Evolutionary conservation across 2,329 filamentous ascomycete genomes (phyloP).

Genomic region (Aspergillus ruber): DNA sequence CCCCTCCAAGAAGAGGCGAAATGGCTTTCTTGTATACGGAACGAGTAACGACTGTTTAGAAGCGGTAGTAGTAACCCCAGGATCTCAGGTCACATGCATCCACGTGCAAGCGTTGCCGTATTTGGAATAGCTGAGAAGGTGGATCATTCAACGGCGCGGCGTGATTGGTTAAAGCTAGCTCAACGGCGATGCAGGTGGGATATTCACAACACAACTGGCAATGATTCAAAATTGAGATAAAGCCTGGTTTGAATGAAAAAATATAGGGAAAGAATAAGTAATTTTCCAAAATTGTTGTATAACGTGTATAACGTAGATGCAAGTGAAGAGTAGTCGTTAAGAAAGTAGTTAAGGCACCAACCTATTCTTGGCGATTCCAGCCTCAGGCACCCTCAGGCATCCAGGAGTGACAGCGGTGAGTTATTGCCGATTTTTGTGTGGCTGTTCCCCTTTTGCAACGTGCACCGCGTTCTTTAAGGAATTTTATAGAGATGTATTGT

Average conservation of each 20-base stretch:
- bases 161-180: conserved; percentile 3
- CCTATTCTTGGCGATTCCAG: neutral
- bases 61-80: conserved; percentile 1
- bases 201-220: neutral
- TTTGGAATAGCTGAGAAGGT: conserved; percentile 7
- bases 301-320: neutral
- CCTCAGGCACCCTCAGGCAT: conserved; percentile 3
- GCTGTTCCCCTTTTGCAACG: neutral
- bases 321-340: no score
- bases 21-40: no score
- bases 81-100: conserved; percentile 12
- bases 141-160: conserved; percentile 1
- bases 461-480: neutral
- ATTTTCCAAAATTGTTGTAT: neutral
- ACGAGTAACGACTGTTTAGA: neutral
- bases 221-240: neutral
- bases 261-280: neutral
- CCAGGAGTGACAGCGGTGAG: neutral
- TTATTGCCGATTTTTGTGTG: conserved; percentile 5
- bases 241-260: neutral
- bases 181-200: conserved; percentile 6
- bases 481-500: conserved; percentile 16
- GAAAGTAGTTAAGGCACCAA: neutral
- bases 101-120: conserved; percentile 12
- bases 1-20: neutral